These are phyloP conservation scores for Nitzschia palea DNA, from an alignment of 108 stramenopile species.

Conservation along the genomic window DNA sequence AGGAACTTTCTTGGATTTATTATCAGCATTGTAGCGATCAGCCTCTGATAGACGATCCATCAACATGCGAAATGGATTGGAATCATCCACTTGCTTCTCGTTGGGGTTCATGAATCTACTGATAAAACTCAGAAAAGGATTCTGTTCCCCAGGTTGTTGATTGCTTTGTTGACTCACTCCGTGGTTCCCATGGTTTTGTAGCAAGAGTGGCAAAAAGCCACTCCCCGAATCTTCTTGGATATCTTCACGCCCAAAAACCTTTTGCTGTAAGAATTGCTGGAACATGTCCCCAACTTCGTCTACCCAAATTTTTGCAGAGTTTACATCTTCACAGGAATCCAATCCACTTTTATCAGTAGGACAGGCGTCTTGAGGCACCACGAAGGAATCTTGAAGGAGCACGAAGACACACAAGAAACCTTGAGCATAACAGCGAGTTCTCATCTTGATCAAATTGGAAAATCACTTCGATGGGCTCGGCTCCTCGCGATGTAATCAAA, in stretches of 20 bases:
- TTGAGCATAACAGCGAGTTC: no score
- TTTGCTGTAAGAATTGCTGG: conserved; percentile 8
- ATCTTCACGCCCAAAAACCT: conserved; percentile 20
- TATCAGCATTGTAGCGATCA: no score
- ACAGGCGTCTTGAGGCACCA: no score
- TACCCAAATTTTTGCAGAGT: conserved; percentile 1
- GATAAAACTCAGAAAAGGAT: background rate
- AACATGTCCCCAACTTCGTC: conserved; percentile 14
- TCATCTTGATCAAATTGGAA: no score
- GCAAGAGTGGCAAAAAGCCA: conserved; percentile 11
- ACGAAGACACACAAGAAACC: no score
- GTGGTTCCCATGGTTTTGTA: background rate
- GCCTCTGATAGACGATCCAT: background rate
- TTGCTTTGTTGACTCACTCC: background rate
- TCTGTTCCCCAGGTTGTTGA: background rate
- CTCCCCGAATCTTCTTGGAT: background rate
- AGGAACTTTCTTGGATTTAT: no score
- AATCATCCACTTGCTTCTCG: background rate
- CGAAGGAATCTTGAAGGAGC: no score
- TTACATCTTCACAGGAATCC: background rate
- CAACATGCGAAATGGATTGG: background rate
- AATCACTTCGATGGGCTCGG: no score
- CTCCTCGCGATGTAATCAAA: no score
- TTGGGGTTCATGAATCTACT: background rate
- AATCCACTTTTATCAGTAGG: no score